A percentile compares a stretch with the other conserved stretches of the same genome.
These are phyloP conservation scores for Calocera viscosa DNA, from an alignment of 768 basidiomycete species.

Conservation along the genomic window DNA sequence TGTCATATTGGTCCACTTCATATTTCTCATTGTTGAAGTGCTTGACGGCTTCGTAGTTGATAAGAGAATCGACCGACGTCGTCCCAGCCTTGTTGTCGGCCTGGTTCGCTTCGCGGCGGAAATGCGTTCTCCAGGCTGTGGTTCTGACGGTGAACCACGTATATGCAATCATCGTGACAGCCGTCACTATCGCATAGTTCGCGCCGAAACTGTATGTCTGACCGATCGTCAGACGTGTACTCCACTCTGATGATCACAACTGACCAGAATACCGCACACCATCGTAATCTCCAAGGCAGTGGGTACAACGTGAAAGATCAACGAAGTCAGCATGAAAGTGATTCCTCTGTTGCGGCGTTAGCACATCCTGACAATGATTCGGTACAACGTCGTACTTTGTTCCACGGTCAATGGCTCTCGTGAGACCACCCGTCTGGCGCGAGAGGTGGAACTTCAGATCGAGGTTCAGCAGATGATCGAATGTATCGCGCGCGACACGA, in stretches of 20 bases:
- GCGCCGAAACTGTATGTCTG: constrained; percentile 96
- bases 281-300: constrained; percentile 92
- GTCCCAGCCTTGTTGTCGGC: constrained; percentile 96
- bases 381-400: constrained; percentile 57
- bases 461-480: constrained; percentile 81
- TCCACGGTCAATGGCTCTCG: constrained; percentile 90
- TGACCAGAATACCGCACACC: constrained; percentile 91
- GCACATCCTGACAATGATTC: neutral
- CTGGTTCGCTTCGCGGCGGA: constrained; percentile 86
- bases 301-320: constrained; percentile 88
- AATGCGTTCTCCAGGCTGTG: constrained; percentile 89
- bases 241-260: constrained; percentile 21
- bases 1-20: constrained; percentile 85
- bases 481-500: constrained; percentile 89
- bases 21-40: constrained; percentile 95
- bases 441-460: constrained; percentile 87
- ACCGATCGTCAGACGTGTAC: neutral
- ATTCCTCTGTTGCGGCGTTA: constrained; percentile 55
- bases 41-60: constrained; percentile 99
- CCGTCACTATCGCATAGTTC: constrained; percentile 89
- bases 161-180: constrained; percentile 72
- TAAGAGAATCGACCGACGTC: constrained; percentile 84
- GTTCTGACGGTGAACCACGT: constrained; percentile 96
- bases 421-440: constrained; percentile 89
- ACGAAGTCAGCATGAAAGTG: constrained; percentile 82